Evolutionary conservation across 1,284 basidiomycete genomes (phyloP).

Genomic region (Boletus subluridellus): DNA sequence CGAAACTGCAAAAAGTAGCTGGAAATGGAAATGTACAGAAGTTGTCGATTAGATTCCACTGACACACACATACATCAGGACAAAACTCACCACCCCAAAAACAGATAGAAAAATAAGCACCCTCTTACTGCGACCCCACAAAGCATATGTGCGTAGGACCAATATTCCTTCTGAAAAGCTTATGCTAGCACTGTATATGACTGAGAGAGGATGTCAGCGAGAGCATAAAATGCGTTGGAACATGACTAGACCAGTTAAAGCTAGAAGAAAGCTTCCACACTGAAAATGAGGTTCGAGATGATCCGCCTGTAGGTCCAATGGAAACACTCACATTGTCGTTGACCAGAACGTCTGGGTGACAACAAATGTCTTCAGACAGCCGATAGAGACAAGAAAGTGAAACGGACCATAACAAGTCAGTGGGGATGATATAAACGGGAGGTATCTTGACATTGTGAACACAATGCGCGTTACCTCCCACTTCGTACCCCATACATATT

Average conservation of each 20-base stretch:
- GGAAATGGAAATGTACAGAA: too few species aligned
- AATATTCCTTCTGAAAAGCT: constrained; percentile 23
- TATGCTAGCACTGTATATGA: constrained; percentile 17
- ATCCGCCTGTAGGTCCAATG: too few species aligned
- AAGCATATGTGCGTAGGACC: constrained; percentile 28
- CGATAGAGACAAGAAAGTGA: background rate
- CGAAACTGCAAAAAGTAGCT: too few species aligned
- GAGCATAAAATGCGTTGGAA: too few species aligned
- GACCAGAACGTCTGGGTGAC: constrained; percentile 3
- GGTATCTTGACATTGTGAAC: constrained; percentile 19
- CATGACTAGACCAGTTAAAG: too few species aligned
- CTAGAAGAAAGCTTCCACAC: too few species aligned
- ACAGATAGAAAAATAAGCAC: constrained; percentile 7
- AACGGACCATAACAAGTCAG: constrained; percentile 21
- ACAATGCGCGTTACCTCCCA: constrained; percentile 19
- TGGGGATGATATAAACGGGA: constrained; percentile 5
- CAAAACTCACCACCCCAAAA: too few species aligned
- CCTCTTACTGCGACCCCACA: constrained; percentile 23
- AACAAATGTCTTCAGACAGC: background rate
- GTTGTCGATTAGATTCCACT: too few species aligned
- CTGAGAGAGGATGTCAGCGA: constrained; percentile 4
- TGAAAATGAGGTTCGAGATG: too few species aligned
- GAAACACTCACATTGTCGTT: too few species aligned
- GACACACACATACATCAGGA: too few species aligned
- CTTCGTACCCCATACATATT: constrained; percentile 25